A percentile compares a stretch with the other conserved stretches of the same genome.
These are phyloP conservation scores for Dentipellis fragilis DNA, from an alignment of 768 basidiomycete genomes.

Conservation along the genomic window DNA sequence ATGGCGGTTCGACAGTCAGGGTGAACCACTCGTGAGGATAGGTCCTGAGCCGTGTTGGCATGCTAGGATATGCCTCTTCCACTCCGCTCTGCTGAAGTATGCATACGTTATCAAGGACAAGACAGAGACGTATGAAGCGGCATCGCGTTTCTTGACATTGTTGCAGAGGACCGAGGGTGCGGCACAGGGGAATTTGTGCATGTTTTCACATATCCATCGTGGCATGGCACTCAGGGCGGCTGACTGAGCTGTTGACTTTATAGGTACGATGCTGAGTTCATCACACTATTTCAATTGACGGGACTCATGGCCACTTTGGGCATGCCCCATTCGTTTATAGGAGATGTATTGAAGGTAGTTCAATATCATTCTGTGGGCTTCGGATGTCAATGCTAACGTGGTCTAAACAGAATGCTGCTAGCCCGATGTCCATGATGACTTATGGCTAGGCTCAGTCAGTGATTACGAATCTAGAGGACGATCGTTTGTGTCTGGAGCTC, in stretches of 20 bases:
- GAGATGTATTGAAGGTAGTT: neutral
- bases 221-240: neutral
- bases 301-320: neutral
- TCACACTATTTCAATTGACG: neutral
- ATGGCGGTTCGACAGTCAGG: neutral
- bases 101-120: neutral
- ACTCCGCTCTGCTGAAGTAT: neutral
- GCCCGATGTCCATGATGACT: no score
- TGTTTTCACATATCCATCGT: neutral
- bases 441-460: no score
- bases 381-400: no score
- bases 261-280: neutral
- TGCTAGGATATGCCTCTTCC: neutral
- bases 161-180: neutral
- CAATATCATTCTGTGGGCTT: neutral
- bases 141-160: neutral
- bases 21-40: neutral
- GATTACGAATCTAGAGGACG: no score
- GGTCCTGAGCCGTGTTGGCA: neutral
- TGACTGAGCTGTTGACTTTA: neutral
- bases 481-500: no score
- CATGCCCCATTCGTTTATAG: neutral
- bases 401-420: no score
- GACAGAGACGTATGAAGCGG: neutral
- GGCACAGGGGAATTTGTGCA: neutral